Base-by-base conservation (phyloP, 1,284 basidiomycete species). In the Cutaneotrichosporon cavernicola region DNA sequence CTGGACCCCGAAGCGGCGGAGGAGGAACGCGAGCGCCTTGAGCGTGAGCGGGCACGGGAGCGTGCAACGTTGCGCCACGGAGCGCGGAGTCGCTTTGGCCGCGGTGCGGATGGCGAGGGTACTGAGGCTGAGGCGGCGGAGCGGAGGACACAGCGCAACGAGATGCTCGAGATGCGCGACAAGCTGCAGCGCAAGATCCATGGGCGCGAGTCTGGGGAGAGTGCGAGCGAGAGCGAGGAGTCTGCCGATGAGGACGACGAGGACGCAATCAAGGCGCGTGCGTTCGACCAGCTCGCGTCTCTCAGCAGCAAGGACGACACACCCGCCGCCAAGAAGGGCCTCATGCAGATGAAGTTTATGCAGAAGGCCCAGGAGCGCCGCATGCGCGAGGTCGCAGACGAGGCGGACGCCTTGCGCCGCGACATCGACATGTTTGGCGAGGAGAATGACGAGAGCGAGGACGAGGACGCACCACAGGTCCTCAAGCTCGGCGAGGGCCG, bases 331-430 rank as follows among this genome's bases (percentile, higher is more conserved):
- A 70, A 73, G 40, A 86, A 88, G 73, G 83, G 83, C 16, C 84
- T 96, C 13, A 90, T 94, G 78, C 85, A 87, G 70, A 95, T 97
- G 93, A 94, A 94, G 81, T 97, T 97, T 80, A 97, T 97, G 94
- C 88, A 90, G 76, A 89, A 93, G 65, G 92, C 91, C 0, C 87
- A 89, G 81, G 86, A 86, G 14, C 84, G 90, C 69, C 85, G 88
- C 63, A 83, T 86, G 72, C 82, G 79, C 16, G 84, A 83, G 59
- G 86, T 86, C 0, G 83, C 87, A 64, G 84, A 83, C 62, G 84
- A 86, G 68, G 86, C 85, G 13, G 89, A 89, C 63, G 89, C 90
- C 69, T 86, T 92, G 65, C 81, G 87, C 63, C 82, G 82, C 66
- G 89, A 91, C 71, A 82, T 94, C 73, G 86, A 85, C 49, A 64